Evolutionary conservation across 1,139 yeast species (phyloP).

Genomic region (Zygoascus sp.): DNA sequence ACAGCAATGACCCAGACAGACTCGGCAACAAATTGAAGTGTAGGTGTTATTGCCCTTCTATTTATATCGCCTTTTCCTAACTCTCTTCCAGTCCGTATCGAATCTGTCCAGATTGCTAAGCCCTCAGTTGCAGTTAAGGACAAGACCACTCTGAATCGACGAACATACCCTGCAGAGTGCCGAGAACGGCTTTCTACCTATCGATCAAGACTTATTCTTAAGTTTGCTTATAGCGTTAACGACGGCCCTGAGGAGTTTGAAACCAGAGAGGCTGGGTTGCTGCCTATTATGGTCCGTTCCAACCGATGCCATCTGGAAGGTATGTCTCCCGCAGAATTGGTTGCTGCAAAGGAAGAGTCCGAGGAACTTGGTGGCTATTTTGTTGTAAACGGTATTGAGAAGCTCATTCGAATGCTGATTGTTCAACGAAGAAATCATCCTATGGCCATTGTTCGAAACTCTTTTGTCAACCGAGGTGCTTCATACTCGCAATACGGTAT

Average conservation of each 20-base stretch:
- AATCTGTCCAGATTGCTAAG: constrained; percentile 78
- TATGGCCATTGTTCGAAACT: constrained; percentile 94
- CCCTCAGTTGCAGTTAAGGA: constrained; percentile 74
- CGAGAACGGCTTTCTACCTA: constrained; percentile 71
- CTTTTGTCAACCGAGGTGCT: constrained; percentile 91
- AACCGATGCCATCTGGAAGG: constrained; percentile 89
- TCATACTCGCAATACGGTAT: constrained; percentile 86
- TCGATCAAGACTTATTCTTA: constrained; percentile 56
- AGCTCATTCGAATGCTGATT: constrained; percentile 91
- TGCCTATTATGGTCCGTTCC: constrained; percentile 86
- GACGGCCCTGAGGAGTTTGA: constrained; percentile 73
- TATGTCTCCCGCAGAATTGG: constrained; percentile 76
- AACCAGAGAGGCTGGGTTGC: constrained; percentile 83
- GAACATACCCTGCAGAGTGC: constrained; percentile 75
- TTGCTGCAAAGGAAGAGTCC: constrained; percentile 76
- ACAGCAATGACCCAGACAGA: constrained; percentile 61
- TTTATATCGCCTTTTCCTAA: not conserved
- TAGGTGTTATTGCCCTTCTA: constrained; percentile 18
- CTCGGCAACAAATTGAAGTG: constrained; percentile 72
- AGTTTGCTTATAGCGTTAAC: constrained; percentile 79
- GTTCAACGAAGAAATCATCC: constrained; percentile 98
- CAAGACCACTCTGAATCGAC: constrained; percentile 73
- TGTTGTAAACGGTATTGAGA: constrained; percentile 94
- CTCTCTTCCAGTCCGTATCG: constrained; percentile 79
- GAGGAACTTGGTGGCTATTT: constrained; percentile 98